Evolutionary conservation across 495 filamentous ascomycete species (phyloP), one percentile per base, ranked within the genome.

Genomic region (Aspergillus nidulans): DNA sequence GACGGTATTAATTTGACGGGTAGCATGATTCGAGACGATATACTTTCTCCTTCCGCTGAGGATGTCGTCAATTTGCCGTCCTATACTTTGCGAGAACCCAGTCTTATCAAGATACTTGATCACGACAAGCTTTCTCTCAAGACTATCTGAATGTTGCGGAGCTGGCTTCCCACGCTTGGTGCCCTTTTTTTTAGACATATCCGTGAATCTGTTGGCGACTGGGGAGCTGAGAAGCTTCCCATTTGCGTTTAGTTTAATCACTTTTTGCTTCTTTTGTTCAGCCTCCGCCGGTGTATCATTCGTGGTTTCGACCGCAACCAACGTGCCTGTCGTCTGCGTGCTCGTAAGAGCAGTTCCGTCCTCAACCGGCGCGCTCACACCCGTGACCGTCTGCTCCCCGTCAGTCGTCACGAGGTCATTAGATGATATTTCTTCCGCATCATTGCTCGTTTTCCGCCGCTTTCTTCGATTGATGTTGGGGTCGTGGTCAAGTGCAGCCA

Each of bases 151-250:
- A 46, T 68, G 72, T 23, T 56, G 46, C 0, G 42, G 6, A n/a
- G 48, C 21, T 7, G 41, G 10, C 42, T 53, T 66, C 8, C 64
- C 53, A 0, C 64, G 67, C 48, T 59, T 66, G 36, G 55, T 62
- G 18, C 36, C 25, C 34, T 50, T 63, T 47, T 52, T 71, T 26
- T 61, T 69, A 8, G 62, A 30, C n/a, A 53, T 61, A 1, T 66
- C 59, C 12, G 53, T 62, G 4, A 58, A 24, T 6, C 63, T 61
- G 34, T 66, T 68, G 7, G 52, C 46, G 13, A 64, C 63, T 15
- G 82, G 77, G 0, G 82, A 85, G 28, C 78, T 74, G n/a, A 76
- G 49, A 18, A 85, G 69, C 46, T 76, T 80, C n/a, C 82, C 83
- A 58, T 81, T 81, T 1, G 72, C 55, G 58, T 79, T 80, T 18